Evolutionary conservation across 129 eudicot genomes (phyloP).

Genomic region (Helianthus tuberosus): DNA sequence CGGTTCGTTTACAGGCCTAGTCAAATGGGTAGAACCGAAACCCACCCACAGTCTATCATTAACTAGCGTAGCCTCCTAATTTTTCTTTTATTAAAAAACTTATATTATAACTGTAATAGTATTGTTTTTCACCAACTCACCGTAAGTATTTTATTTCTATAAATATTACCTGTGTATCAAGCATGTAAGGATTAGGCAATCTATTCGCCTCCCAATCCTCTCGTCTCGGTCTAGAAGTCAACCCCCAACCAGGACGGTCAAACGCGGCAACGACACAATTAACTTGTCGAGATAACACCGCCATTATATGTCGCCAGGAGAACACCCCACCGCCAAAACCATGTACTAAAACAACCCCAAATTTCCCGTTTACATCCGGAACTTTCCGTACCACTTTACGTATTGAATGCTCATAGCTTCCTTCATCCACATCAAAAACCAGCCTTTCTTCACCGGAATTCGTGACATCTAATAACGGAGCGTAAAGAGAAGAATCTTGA

Average conservation of each 20-base stretch:
- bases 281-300: conserved; percentile 62
- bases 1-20: too few relatives aligned
- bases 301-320: conserved; percentile 95
- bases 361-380: conserved; percentile 50
- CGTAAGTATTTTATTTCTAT: too few relatives aligned
- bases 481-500: conserved; percentile 59
- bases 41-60: too few relatives aligned
- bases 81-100: not conserved
- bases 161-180: conserved; percentile 80
- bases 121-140: too few relatives aligned
- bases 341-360: conserved; percentile 88
- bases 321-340: conserved; percentile 98
- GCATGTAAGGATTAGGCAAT: conserved; percentile 85
- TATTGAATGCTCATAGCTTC: conserved; percentile 40
- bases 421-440: conserved; percentile 50
- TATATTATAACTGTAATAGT: not conserved
- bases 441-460: conserved; percentile 70
- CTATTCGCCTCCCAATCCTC: conserved; percentile 88
- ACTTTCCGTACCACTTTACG: conserved; percentile 41
- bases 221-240: conserved; percentile 76
- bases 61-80: not conserved
- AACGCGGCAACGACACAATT: conserved; percentile 83
- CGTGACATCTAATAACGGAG: conserved; percentile 65
- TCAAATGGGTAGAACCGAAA: too few relatives aligned
- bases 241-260: conserved; percentile 99